A percentile compares a stretch with the other conserved stretches of the same genome.
Evolutionary conservation across 116 monocot species (phyloP).

Genomic region (Posidonia oceanica): DNA sequence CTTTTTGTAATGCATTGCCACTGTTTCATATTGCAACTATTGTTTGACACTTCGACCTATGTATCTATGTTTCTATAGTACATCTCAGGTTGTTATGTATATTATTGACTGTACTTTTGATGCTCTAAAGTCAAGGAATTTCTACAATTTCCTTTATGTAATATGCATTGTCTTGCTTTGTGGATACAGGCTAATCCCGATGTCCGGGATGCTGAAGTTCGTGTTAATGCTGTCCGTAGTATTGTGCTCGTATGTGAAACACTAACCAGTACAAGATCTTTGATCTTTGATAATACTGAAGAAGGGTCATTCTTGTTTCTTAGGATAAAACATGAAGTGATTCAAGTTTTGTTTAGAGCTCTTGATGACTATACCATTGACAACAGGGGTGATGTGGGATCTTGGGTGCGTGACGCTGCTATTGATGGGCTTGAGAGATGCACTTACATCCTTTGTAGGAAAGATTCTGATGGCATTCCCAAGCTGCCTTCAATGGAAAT

Average conservation of each 20-base stretch:
- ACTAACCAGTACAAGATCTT: slow-evolving; percentile 23
- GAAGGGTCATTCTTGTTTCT: slow-evolving; percentile 37
- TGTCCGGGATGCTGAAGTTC: slow-evolving; percentile 87
- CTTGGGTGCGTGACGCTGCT: slow-evolving; percentile 96
- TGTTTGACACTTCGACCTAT: no score
- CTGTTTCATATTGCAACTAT: no score
- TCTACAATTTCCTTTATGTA: neutral
- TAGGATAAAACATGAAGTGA: slow-evolving; percentile 58
- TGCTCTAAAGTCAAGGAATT: neutral
- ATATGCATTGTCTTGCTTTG: neutral
- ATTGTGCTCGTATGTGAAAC: slow-evolving; percentile 88
- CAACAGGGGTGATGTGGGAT: slow-evolving; percentile 98
- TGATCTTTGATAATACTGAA: slow-evolving; percentile 15
- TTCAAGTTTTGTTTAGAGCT: slow-evolving; percentile 57
- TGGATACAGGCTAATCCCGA: slow-evolving; percentile 64
- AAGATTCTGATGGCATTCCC: slow-evolving; percentile 20
- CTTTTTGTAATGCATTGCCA: no score
- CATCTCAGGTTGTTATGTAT: no score
- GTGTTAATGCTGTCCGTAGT: slow-evolving; percentile 70
- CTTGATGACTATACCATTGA: slow-evolving; percentile 94
- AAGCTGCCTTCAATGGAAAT: neutral
- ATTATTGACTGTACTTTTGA: no score
- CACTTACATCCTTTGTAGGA: slow-evolving; percentile 55
- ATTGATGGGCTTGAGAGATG: slow-evolving; percentile 78
- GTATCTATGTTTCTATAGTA: no score